Evolutionary conservation across 805 yeast genomes (phyloP).

Genomic region (Candida ovalis): DNA sequence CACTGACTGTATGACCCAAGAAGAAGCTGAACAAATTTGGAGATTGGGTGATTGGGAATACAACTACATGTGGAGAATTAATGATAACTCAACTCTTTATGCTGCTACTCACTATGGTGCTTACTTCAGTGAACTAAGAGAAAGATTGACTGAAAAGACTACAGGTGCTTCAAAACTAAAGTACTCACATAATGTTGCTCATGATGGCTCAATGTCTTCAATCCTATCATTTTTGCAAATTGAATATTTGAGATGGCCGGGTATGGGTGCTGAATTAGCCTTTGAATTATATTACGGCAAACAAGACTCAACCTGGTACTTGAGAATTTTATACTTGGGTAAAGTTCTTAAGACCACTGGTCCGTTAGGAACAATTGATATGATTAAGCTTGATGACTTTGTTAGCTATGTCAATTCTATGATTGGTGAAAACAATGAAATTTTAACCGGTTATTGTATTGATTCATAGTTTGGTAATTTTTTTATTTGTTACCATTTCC

Average conservation of each 20-base stretch:
- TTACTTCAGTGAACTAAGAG: constrained; percentile 34
- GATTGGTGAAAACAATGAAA: constrained; percentile 16
- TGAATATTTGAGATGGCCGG: constrained; percentile 40
- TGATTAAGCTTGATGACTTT: constrained; percentile 15
- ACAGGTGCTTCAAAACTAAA: constrained; percentile 26
- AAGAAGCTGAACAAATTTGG: constrained; percentile 37
- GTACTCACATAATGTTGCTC: constrained; percentile 40
- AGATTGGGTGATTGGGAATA: constrained; percentile 43
- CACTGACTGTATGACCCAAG: constrained; percentile 26
- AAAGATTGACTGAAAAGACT: constrained; percentile 26
- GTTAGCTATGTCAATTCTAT: constrained; percentile 14
- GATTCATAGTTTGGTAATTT: neutral
- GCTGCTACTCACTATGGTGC: constrained; percentile 34
- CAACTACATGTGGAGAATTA: constrained; percentile 35
- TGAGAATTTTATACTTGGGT: constrained; percentile 38
- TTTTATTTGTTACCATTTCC: no score
- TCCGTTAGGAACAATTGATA: constrained; percentile 18
- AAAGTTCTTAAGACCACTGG: constrained; percentile 13
- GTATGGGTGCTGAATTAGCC: constrained; percentile 42
- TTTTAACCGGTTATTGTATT: constrained; percentile 10
- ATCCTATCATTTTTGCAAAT: constrained; percentile 35
- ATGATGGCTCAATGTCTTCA: constrained; percentile 37
- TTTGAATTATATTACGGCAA: constrained; percentile 35
- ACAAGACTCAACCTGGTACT: constrained; percentile 20
- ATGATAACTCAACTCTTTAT: constrained; percentile 33